phyloP scores from a whole-genome alignment of 2,329 filamentous ascomycete genomes.

The Beauveria sp. region DNA sequence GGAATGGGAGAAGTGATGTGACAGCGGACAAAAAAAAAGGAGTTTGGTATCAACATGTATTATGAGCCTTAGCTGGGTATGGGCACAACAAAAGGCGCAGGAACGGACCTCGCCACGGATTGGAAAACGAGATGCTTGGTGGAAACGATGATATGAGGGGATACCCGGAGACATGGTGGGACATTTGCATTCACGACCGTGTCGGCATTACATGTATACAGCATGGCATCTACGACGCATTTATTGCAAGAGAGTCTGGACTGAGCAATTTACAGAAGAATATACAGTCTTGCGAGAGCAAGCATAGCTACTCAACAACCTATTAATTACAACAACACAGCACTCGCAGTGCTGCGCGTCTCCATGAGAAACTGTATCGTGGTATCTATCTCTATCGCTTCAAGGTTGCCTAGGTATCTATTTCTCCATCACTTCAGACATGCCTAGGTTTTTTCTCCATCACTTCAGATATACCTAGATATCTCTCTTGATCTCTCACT shows the following conservation, averaged over 20 bases:
- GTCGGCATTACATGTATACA: background rate
- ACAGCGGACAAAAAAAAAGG: background rate
- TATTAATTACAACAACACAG: background rate
- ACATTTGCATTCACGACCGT: background rate
- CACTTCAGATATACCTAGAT: too few relatives aligned
- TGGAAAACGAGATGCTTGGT: background rate
- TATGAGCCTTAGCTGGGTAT: slow-evolving; percentile 4
- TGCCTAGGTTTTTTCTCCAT: too few relatives aligned
- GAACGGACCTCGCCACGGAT: background rate
- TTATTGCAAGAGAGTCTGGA: background rate
- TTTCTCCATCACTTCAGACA: too few relatives aligned
- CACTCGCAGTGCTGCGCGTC: too few relatives aligned
- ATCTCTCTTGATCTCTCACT: background rate
- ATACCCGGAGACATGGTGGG: background rate
- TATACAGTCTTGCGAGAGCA: background rate
- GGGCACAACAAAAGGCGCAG: background rate
- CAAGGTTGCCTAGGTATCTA: too few relatives aligned
- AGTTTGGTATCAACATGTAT: slow-evolving; percentile 7
- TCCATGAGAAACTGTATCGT: too few relatives aligned
- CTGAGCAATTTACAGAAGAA: background rate
- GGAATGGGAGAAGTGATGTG: background rate
- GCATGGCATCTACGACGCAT: background rate
- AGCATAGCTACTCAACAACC: background rate
- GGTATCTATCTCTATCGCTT: too few relatives aligned
- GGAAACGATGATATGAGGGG: background rate